Conservation (phyloP, 805 yeast species). For the Grigorovia humatica region DNA sequence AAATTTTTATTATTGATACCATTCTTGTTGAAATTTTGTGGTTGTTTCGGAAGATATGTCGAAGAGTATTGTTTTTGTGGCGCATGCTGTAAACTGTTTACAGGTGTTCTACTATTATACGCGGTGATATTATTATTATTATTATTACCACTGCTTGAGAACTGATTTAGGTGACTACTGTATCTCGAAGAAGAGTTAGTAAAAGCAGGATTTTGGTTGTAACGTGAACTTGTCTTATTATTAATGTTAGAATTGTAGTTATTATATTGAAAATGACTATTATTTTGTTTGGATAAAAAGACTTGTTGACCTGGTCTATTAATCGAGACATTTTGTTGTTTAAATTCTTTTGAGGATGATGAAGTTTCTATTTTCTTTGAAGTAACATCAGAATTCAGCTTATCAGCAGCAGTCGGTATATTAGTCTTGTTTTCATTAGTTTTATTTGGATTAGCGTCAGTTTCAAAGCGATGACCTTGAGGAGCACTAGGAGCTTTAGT, state of each 20-base stretch:
- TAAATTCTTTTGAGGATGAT: constrained; percentile 1
- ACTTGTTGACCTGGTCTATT: background rate
- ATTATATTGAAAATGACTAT: background rate
- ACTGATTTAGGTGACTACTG: background rate
- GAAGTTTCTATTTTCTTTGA: constrained; percentile 2
- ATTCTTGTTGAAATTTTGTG: background rate
- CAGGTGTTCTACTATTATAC: background rate
- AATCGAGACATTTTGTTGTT: background rate
- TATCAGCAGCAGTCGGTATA: background rate
- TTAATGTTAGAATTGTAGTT: background rate
- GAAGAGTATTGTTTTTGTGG: background rate
- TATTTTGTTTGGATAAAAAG: background rate
- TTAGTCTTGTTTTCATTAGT: background rate
- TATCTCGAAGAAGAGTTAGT: background rate
- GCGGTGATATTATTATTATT: background rate
- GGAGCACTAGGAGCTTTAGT: constrained; percentile 28
- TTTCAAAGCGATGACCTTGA: constrained; percentile 22
- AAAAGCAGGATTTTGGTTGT: background rate
- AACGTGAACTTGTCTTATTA: background rate
- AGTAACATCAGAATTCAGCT: background rate
- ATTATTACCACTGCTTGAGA: background rate
- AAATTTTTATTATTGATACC: background rate
- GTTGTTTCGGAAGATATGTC: background rate
- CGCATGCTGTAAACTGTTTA: background rate
- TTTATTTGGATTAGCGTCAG: background rate